Evolutionary conservation across 2,329 filamentous ascomycete genomes (phyloP).

Genomic region (Aspergillus spinulosporus): DNA sequence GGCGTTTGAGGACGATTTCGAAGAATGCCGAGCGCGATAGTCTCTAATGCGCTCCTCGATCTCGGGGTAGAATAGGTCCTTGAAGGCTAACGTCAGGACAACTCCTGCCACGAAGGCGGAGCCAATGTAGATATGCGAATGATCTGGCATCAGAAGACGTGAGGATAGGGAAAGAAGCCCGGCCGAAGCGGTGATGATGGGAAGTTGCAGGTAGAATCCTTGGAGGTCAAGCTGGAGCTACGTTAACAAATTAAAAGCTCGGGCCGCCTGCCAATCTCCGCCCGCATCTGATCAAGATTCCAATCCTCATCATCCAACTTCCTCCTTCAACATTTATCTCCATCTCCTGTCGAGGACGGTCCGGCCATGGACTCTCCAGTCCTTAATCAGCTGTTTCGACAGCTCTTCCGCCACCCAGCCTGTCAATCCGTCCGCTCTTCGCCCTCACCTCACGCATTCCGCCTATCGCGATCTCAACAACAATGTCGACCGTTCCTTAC

Average conservation of each 20-base stretch:
- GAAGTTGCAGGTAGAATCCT: not conserved
- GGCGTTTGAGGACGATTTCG: conserved; percentile 7
- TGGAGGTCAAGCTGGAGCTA: conserved; percentile 1
- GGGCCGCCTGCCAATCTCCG: conserved; percentile 31
- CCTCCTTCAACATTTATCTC: conserved; percentile 19
- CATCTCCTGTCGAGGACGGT: conserved; percentile 10
- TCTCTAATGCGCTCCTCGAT: conserved; percentile 63
- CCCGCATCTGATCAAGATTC: conserved; percentile 21
- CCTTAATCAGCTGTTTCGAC: conserved; percentile 75
- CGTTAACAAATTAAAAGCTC: conserved; percentile 35
- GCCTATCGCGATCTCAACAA: conserved; percentile 27
- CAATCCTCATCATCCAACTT: conserved; percentile 22
- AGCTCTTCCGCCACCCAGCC: conserved; percentile 75
- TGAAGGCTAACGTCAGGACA: conserved; percentile 72
- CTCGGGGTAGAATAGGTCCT: conserved; percentile 75
- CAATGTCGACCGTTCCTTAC: conserved; percentile 41
- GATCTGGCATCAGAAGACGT: conserved; percentile 32
- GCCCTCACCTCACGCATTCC: conserved; percentile 27
- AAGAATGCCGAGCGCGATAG: conserved; percentile 36
- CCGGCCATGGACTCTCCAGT: conserved; percentile 75
- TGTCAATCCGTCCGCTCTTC: conserved; percentile 57
- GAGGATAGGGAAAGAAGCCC: not conserved
- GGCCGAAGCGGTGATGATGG: not conserved
- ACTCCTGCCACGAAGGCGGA: conserved; percentile 77
- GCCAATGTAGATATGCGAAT: conserved; percentile 57